Conservation (phyloP, 2,329 filamentous ascomycete species). For the Dryadomyces quercivorus region DNA sequence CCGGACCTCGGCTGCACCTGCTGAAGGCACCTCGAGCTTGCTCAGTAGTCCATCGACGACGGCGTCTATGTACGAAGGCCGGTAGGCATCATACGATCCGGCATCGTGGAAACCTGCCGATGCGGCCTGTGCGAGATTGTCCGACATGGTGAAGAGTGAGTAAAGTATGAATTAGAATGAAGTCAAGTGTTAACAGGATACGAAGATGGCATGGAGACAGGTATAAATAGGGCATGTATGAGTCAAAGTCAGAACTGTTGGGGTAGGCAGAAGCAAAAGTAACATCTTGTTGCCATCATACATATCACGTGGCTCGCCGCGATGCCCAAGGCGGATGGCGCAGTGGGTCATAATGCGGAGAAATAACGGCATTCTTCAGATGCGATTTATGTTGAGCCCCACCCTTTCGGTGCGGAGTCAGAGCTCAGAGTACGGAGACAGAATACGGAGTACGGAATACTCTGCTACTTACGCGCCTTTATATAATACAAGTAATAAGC, state of each 20-base stretch:
- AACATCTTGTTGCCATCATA: too few relatives aligned
- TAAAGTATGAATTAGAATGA: not conserved
- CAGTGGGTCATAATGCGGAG: not conserved
- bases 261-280: too few relatives aligned
- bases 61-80: slow-evolving; percentile 51
- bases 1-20: slow-evolving; percentile 25
- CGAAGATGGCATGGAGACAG: too few relatives aligned
- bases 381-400: too few relatives aligned
- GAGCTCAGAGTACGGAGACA: too few relatives aligned
- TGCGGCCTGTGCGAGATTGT: slow-evolving; percentile 18
- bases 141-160: not conserved
- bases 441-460: too few relatives aligned
- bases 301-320: too few relatives aligned
- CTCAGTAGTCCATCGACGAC: slow-evolving; percentile 46
- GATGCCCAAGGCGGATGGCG: too few relatives aligned
- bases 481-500: too few relatives aligned
- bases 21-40: slow-evolving; percentile 36
- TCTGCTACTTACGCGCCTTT: too few relatives aligned
- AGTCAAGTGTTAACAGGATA: not conserved
- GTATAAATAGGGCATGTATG: not conserved
- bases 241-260: not conserved
- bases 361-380: not conserved
- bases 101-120: slow-evolving; percentile 53
- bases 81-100: slow-evolving; percentile 50
- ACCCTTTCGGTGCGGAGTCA: too few relatives aligned